Conservation (phyloP, 108 stramenopile genomes). For the Cyclotella baltica region DNA sequence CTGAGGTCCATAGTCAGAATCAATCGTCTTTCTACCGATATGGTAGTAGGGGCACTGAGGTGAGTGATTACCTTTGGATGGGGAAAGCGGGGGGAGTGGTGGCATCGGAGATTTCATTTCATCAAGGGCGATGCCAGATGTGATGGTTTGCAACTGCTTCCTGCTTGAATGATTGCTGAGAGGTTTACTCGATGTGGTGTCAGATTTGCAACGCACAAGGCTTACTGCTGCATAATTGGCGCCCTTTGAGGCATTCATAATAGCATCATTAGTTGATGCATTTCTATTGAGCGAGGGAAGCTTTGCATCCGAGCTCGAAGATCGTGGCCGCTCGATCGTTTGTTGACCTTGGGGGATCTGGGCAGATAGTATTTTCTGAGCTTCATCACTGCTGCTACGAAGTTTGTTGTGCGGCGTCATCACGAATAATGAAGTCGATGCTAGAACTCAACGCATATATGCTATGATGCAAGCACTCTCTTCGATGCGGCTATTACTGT, state of each 20-base stretch:
- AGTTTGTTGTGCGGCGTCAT: constrained; percentile 16
- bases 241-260: no score
- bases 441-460: no score
- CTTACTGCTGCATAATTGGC: no score
- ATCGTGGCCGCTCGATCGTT: background rate
- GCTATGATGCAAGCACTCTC: no score
- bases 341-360: background rate
- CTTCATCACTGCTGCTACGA: constrained; percentile 2
- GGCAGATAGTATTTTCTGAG: background rate
- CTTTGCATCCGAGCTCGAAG: constrained; percentile 20
- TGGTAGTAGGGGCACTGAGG: constrained; percentile 1
- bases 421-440: background rate
- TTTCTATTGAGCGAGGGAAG: background rate
- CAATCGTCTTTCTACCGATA: background rate
- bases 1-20: background rate
- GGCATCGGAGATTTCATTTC: background rate
- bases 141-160: constrained; percentile 33
- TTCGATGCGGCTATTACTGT: no score
- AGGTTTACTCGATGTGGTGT: constrained; percentile 4
- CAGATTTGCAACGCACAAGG: constrained; percentile 8
- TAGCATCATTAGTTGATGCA: no score
- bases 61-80: constrained; percentile 5
- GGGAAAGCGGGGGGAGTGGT: background rate
- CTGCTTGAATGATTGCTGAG: background rate
- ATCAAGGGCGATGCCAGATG: constrained; percentile 27